Base-by-base conservation (phyloP, 805 yeast genomes). In the Zygosaccharomyces pseudorouxii region DNA sequence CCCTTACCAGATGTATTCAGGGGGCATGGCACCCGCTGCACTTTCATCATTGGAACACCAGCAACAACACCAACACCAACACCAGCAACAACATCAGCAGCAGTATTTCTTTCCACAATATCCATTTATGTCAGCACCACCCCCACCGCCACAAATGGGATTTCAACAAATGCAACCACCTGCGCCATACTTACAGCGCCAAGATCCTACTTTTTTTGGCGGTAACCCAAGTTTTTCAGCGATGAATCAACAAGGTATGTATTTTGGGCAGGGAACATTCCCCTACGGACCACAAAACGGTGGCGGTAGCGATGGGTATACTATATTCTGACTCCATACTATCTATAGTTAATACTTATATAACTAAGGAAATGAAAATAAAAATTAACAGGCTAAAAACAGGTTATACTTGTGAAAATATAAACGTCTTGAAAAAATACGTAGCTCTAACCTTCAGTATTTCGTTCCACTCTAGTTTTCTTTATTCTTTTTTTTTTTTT, bases 301-400 rank as follows among this genome's bases (percentile, higher is more conserved):
- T 14, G 4, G 38, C n/a, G 4, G 38, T 12, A 29, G 11, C 20
- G 12, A 29, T 11, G 39, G 35, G 30, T 38, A 45, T 38, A 38
- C 28, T 36, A 38, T 38, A 38, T 45, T 45, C 25, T 45, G 37
- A 45, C 35, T 44, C 38, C 25, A n/a, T 28, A 45, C 28, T 45
- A 28, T 28, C 23, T n/a, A 18, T 31, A 30, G 18, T 29, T 38
- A 38, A 19, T 31, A 28, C 37, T 28, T 39, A 27, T 45, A 25
- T 39, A 40, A 25, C 28, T 12, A 40, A 27, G 18, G 16, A 28
- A 40, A 22, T 22, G 23, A 22, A 7, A 22, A 22, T 5, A 28
- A 45, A 28, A 19, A n/a, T n/a, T 25, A 5, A 38, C 35, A 14
- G 43, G 25, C 27, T 33, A 33, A 38, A 20, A n/a, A 38, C 36